Base-by-base conservation (phyloP, 495 filamentous ascomycete species). In the Xylaria longipes region DNA sequence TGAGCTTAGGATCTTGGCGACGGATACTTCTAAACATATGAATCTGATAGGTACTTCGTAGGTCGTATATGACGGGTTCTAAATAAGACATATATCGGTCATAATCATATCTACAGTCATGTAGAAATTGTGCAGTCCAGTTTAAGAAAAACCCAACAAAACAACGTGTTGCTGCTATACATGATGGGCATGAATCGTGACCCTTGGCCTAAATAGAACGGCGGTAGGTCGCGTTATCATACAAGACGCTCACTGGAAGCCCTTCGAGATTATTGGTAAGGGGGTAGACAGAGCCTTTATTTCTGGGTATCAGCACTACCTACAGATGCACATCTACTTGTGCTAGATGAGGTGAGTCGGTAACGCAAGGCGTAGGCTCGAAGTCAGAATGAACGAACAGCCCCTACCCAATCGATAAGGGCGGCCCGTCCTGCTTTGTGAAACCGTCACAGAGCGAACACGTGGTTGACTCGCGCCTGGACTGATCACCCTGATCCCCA, bases 201-300 rank as follows among this genome's bases (percentile, higher is more conserved):
- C 12, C 27, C 52, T 56, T 6, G 52, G 25, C 52, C 5, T 31
- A 14, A 17, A 31, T 11, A 56, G 4, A 56, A 56, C 9, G 35
- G 6, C 25, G 8, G 37, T 56, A 35, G n/a, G 22, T 41, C n/a
- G 17, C 41, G 41, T 56, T 31, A 14, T 31, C 48, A 67, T 35
- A 66, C 11, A 56, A 17, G 37, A 56, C 27, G 52, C 52, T 56
- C 14, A 56, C 52, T 45, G 37, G 27, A 56, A 68, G 41, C n/a
- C 22, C 22, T 39, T 27, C 52, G 52, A 68, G 48, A 31, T 45
- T 3, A 20, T 68, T 45, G 35, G 14, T 56, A 15, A 33, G 65
- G 46, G 66, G 71, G 70, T 76, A 78, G 74, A 74, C 68, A 71
- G 72, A 69, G 74, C 68, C 63, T 78, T 41, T 73, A 70, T 74